Percentiles rank a stretch among this genome's conserved stretches.
phyloP scores from a whole-genome alignment of 2,329 filamentous ascomycete genomes.

The Leptographium galeiforme region DNA sequence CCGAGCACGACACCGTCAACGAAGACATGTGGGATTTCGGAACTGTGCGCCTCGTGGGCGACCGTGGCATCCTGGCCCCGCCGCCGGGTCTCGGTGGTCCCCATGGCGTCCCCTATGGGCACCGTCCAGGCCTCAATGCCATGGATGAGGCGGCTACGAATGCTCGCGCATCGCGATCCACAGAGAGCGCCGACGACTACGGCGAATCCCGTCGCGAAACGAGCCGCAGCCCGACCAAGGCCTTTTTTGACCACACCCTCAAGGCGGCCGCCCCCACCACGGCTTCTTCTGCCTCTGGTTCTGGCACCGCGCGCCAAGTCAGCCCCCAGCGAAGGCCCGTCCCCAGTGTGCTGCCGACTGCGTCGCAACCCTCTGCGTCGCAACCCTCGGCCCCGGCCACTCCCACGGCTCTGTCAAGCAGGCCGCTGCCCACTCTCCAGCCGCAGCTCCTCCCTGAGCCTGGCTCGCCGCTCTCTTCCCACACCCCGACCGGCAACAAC shows the following conservation, averaged over 20 bases:
- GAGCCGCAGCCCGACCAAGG: constrained; percentile 41
- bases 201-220: constrained; percentile 36
- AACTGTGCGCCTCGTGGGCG: constrained; percentile 71
- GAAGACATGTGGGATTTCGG: constrained; percentile 99
- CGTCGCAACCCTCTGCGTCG: constrained; percentile 37
- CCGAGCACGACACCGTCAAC: constrained; percentile 43
- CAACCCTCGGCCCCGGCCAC: constrained; percentile 28
- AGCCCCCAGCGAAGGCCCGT: constrained; percentile 48
- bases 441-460: constrained; percentile 12
- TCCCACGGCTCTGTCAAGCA: constrained; percentile 43
- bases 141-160: constrained; percentile 78
- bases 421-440: constrained; percentile 15
- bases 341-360: constrained; percentile 16
- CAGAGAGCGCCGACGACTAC: constrained; percentile 35
- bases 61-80: constrained; percentile 28
- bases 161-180: constrained; percentile 45
- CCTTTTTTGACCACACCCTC: constrained; percentile 35
- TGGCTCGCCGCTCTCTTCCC: neutral
- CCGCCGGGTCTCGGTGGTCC: constrained; percentile 12
- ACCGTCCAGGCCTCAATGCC: constrained; percentile 46
- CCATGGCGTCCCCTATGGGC: constrained; percentile 16
- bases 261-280: constrained; percentile 31
- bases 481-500: no score
- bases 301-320: constrained; percentile 36
- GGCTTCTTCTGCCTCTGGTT: neutral